phyloP scores from a whole-genome alignment of 2,329 filamentous ascomycete species.

The Calcarisporium arbuscula region DNA sequence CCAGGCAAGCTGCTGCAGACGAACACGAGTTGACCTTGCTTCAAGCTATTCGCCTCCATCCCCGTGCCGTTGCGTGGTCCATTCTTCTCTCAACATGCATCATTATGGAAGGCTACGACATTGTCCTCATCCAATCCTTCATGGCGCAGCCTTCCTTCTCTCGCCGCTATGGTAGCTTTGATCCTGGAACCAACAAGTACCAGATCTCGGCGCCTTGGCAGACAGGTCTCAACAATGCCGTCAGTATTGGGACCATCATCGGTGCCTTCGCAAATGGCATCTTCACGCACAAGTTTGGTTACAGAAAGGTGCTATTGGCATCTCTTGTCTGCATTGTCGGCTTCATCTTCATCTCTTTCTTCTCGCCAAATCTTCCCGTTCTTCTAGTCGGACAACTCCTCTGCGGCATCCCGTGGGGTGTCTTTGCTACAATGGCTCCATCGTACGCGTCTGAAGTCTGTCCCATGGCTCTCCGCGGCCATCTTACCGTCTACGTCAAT shows the following conservation, averaged over 20 bases:
- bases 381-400: conserved; percentile 37
- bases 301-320: conserved; percentile 21
- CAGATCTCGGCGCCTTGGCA: conserved; percentile 45
- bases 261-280: conserved; percentile 41
- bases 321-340: conserved; percentile 20
- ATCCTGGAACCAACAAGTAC: conserved; percentile 12
- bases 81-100: conserved; percentile 28
- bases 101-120: conserved; percentile 36
- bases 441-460: conserved; percentile 12
- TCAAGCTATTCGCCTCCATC: conserved; percentile 21
- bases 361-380: conserved; percentile 29
- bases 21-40: conserved; percentile 20
- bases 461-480: conserved; percentile 8
- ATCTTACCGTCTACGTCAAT: conserved; percentile 28
- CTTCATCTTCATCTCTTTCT: conserved; percentile 43
- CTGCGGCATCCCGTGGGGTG: conserved; percentile 39
- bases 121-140: conserved; percentile 27
- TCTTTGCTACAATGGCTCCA: conserved; percentile 34
- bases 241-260: conserved; percentile 38
- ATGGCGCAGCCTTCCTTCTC: too few species aligned
- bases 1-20: conserved; percentile 2
- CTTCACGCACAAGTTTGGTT: conserved; percentile 34
- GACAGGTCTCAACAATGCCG: conserved; percentile 37
- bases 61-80: conserved; percentile 28
- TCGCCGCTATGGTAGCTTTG: conserved; percentile 17